A percentile compares a stretch with the other conserved stretches of the same genome.
Evolutionary conservation across 257 asterid genomes (phyloP).

Genomic region (Rehmannia glutinosa): DNA sequence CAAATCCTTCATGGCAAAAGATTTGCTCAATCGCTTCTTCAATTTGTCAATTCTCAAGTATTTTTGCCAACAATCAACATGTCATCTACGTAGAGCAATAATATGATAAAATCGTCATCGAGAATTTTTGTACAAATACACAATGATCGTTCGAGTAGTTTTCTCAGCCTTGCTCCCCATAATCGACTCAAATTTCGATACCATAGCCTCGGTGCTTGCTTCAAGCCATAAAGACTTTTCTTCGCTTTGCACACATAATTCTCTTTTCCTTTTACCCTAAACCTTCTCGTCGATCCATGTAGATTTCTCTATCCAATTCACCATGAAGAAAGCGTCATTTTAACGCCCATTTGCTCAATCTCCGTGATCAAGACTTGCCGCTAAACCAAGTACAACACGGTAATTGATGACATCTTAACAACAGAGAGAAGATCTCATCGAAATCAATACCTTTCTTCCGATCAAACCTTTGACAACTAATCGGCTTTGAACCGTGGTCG

Average conservation of each 20-base stretch:
- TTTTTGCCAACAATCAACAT: no score
- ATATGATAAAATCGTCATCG: no score
- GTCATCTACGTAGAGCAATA: no score
- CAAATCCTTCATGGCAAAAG: no score
- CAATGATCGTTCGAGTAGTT: no score
- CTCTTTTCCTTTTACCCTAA: not conserved
- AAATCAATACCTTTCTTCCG: not conserved
- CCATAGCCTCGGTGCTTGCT: not conserved
- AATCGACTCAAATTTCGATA: not conserved
- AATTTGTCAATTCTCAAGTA: no score
- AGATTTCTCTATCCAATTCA: not conserved
- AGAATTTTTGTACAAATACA: no score
- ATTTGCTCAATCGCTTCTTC: no score
- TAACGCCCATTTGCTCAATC: conserved; percentile 8
- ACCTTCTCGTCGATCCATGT: not conserved
- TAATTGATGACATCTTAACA: not conserved
- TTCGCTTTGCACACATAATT: not conserved
- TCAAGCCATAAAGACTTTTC: not conserved
- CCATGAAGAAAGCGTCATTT: conserved; percentile 10
- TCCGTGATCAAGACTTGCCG: not conserved
- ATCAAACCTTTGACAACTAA: not conserved
- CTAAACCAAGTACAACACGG: not conserved
- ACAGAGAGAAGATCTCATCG: not conserved
- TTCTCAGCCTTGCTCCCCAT: not conserved
- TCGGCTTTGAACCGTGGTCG: not conserved